Evolutionary conservation across 2,329 filamentous ascomycete genomes (phyloP), one percentile per base, ranked within the genome.

Genomic region (Neofusicoccum kwambonambiense): DNA sequence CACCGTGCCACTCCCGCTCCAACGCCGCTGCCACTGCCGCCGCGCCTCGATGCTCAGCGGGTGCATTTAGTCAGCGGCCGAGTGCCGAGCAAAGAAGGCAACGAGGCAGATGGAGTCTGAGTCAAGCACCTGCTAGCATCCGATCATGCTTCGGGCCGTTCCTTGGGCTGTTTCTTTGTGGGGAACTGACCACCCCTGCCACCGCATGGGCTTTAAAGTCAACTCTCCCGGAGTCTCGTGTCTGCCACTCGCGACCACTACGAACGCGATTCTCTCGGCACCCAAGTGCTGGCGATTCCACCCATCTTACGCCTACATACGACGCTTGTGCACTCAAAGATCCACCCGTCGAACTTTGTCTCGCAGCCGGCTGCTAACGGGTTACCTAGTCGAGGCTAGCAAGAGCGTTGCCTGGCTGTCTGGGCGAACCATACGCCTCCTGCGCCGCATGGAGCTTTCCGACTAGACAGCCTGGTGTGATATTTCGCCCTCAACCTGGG

Each of bases 331-430:
- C 34, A 19, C n/a, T 34, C 5, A n/a, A 8, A 35, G 31, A 8
- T 6, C 31, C 31, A 11, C 41, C 56, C 15, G 37, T 22, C 13
- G 9, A 22, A 7, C 17, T 34, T 4, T 22, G 42, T 37, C 4
- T 44, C 15, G 52, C 52, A 34, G 22, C n/a, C 50, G 13, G 17
- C 31, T 37, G 27, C 56, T 60, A 22, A 60, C 56, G 56, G 56
- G 19, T 37, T 37, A 15, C 56, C 56, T n/a, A 27, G 42, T 60
- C 22, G 12, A 47, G 56, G 19, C 56, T 60, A 60, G 56, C 56
- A 60, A 17, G 3, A 17, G 42, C 42, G n/a, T 44, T 17, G 42
- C 42, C 42, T 44, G 15, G 41, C 42, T 34, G 19, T 17, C 56
- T 13, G 22, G 13, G 17, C 27, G n/a, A 47, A 47, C 41, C 22